These are phyloP conservation scores for Phytophthora crassamura DNA, from an alignment of 352 stramenopile genomes.

Conservation along the genomic window DNA sequence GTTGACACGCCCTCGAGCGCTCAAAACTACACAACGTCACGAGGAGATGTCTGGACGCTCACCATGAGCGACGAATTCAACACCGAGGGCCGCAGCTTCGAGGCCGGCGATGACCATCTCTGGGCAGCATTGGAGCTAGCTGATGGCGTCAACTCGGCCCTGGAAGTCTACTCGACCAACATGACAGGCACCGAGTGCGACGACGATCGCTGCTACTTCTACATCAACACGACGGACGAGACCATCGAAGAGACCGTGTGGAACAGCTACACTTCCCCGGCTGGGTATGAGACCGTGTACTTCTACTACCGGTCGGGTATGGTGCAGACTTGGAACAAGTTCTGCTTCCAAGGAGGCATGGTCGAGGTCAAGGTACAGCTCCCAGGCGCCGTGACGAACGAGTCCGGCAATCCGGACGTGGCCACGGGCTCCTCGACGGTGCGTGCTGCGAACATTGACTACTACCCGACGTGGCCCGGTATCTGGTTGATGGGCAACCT, in stretches of 20 bases:
- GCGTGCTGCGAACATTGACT: conserved; percentile 28
- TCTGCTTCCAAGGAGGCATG: conserved; percentile 93
- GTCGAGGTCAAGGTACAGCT: conserved; percentile 88
- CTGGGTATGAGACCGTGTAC: conserved; percentile 50
- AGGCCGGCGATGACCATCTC: conserved; percentile 90
- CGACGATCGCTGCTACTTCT: conserved; percentile 60
- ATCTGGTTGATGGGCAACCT: conserved; percentile 97
- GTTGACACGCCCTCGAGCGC: conserved; percentile 42
- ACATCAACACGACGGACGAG: conserved; percentile 60
- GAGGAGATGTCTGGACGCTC: conserved; percentile 57
- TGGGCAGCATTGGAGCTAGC: conserved; percentile 89
- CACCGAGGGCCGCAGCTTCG: conserved; percentile 73
- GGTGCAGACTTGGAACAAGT: conserved; percentile 93
- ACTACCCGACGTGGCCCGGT: conserved; percentile 90
- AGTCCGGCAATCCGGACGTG: conserved; percentile 51
- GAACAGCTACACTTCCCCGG: conserved; percentile 66
- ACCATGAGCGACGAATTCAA: conserved; percentile 75
- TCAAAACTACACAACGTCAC: conserved; percentile 47
- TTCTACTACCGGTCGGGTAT: conserved; percentile 74
- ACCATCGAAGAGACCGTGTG: conserved; percentile 56
- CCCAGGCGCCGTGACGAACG: conserved; percentile 72
- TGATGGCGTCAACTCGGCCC: conserved; percentile 65
- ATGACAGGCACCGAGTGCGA: conserved; percentile 74
- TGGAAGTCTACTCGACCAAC: conserved; percentile 66
- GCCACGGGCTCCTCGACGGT: conserved; percentile 31